A percentile compares a stretch with the other conserved stretches of the same genome.
Conservation (phyloP, 2,329 filamentous ascomycete species). For the Neopestalotiopsis clavispora region DNA sequence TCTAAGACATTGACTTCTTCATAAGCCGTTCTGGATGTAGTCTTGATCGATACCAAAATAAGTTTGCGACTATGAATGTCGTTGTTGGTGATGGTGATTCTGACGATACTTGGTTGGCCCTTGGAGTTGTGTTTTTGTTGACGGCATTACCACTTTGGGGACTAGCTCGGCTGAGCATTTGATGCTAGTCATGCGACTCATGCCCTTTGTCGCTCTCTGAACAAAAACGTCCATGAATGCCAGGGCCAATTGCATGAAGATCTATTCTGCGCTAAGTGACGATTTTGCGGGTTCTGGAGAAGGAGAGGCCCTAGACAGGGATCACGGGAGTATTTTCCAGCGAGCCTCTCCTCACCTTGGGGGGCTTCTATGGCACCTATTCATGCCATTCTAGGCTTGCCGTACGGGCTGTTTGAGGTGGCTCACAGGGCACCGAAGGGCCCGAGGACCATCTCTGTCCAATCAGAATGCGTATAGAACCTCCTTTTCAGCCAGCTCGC, state of each 20-base stretch:
- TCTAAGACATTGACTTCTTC: background rate
- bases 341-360: background rate
- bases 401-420: background rate
- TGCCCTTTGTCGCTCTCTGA: background rate
- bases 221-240: background rate
- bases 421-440: background rate
- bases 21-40: too few species aligned
- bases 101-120: background rate
- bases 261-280: constrained; percentile 6
- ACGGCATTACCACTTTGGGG: constrained; percentile 10
- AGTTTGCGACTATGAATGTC: background rate
- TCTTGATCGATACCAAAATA: background rate
- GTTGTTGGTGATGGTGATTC: background rate
- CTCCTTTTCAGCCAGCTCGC: constrained; percentile 9
- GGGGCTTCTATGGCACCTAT: background rate
- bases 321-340: constrained; percentile 1
- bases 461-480: background rate
- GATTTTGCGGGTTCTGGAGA: constrained; percentile 5
- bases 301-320: constrained; percentile 1
- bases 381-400: background rate
- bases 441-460: constrained; percentile 1
- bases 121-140: constrained; percentile 13
- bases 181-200: background rate
- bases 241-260: constrained; percentile 13
- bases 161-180: background rate